Evolutionary conservation across 1,139 yeast genomes (phyloP).

Genomic region (Sporopachydermia cereana): DNA sequence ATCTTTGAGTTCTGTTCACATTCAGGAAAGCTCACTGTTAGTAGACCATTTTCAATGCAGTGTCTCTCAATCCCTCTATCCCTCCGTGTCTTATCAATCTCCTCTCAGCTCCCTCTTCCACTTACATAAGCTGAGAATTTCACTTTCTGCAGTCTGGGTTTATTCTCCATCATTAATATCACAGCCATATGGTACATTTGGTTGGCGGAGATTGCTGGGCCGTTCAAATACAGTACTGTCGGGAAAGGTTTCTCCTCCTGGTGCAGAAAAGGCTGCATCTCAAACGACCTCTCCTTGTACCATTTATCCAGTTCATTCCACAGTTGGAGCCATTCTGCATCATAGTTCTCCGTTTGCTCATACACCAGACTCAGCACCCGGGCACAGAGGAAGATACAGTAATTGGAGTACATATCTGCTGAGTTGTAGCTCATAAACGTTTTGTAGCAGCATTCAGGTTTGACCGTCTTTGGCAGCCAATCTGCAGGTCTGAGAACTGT

Average conservation of each 20-base stretch:
- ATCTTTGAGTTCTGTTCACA: constrained; percentile 20
- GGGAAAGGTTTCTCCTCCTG: constrained; percentile 27
- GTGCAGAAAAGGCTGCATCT: constrained; percentile 23
- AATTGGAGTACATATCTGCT: constrained; percentile 32
- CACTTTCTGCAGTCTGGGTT: constrained; percentile 24
- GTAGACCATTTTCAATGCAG: too few species aligned
- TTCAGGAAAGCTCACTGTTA: too few species aligned
- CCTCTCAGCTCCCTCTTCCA: background rate
- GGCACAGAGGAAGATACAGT: constrained; percentile 28
- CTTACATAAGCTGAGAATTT: constrained; percentile 9
- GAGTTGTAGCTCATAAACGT: constrained; percentile 17
- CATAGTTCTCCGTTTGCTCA: constrained; percentile 19
- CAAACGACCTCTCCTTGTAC: constrained; percentile 25
- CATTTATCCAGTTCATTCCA: constrained; percentile 28
- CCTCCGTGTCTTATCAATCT: background rate
- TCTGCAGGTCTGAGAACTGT: constrained; percentile 24
- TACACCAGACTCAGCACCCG: constrained; percentile 25
- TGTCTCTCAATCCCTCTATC: too few species aligned
- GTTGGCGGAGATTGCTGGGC: constrained; percentile 29
- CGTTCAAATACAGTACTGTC: constrained; percentile 25
- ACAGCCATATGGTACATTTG: constrained; percentile 31
- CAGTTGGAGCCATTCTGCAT: constrained; percentile 25
- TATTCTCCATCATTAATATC: constrained; percentile 29
- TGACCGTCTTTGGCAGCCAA: constrained; percentile 26
- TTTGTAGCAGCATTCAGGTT: constrained; percentile 18